Evolutionary conservation across 108 stramenopile genomes (phyloP), one percentile per base, ranked within the genome.

Genomic region (Skeletonema menzelii): DNA sequence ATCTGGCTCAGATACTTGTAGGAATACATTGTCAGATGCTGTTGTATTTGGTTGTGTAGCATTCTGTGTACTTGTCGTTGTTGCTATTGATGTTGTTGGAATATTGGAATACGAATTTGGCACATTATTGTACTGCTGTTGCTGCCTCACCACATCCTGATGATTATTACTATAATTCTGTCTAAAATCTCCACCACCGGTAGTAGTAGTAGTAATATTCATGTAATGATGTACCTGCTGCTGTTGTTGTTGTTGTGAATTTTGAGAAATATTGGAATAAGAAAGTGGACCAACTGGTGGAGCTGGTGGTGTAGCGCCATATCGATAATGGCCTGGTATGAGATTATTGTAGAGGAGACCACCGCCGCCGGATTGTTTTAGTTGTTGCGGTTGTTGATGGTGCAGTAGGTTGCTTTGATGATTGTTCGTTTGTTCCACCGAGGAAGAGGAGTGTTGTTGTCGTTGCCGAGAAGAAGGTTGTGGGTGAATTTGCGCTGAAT

Each of bases 281-380:
- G 78, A 78, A 4, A 79, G 49, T 7, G 78, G 78, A 30, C 78
- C 78, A 10, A 72, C 71, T 27, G 78, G 78, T 3, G 78, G 78
- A 19, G 62, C 49, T 1, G 72, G 67, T 56, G 78, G 78, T 35
- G 14, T 38, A 13, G 71, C 67, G 13, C 79, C 79, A 37, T 80
- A 80, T 27, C 79, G 61, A 69, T 73, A 80, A 56, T 80, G 79
- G 6, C 79, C 79, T 2, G 79, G 79, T 49, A 80, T 73, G n/a
- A 80, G 56, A 59, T 80, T 80, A 40, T 64, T 64, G 72, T 80
- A 80, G 12, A 80, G 20, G 0, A 80, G 61, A 46, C 67, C 79
- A n/a, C 72, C 79, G 5, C 67, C 79, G 10, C 72, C 79, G 13
- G 47, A 49, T 49, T 49, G 47, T 56, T 12, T 26, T 19, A 65